Conservation (phyloP, 345 rosid species). For the Heritiera littoralis region DNA sequence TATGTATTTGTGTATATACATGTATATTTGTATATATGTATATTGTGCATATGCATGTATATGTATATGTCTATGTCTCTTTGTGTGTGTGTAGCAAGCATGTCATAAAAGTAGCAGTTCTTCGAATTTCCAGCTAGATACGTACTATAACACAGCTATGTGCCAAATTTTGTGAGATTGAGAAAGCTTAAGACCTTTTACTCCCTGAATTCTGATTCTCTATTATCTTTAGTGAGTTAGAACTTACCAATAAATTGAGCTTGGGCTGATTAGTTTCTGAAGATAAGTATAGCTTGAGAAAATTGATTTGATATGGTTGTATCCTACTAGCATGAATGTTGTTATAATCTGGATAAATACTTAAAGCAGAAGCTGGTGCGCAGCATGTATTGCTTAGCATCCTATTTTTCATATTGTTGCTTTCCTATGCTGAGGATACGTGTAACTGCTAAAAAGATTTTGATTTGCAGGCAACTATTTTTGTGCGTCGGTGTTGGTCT, state of each 20-base stretch:
- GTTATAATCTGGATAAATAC: background rate
- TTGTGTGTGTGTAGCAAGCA: background rate
- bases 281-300: background rate
- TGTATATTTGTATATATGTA: too few species aligned
- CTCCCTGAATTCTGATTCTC: background rate
- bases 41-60: too few species aligned
- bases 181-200: background rate
- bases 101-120: background rate
- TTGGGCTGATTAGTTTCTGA: background rate
- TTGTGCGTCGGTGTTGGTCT: slow-evolving; percentile 73
- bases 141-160: background rate
- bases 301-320: background rate
- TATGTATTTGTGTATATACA: too few species aligned
- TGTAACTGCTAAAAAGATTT: slow-evolving; percentile 15
- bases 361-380: background rate
- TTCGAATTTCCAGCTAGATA: background rate
- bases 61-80: too few species aligned
- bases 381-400: background rate
- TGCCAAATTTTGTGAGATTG: background rate
- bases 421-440: background rate
- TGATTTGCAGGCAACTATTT: slow-evolving; percentile 58
- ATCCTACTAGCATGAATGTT: background rate
- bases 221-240: background rate
- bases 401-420: background rate
- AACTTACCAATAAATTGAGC: background rate